These are phyloP conservation scores for Dothideomycetidae sp. DNA, from an alignment of 2,329 filamentous ascomycete genomes.

Conservation along the genomic window DNA sequence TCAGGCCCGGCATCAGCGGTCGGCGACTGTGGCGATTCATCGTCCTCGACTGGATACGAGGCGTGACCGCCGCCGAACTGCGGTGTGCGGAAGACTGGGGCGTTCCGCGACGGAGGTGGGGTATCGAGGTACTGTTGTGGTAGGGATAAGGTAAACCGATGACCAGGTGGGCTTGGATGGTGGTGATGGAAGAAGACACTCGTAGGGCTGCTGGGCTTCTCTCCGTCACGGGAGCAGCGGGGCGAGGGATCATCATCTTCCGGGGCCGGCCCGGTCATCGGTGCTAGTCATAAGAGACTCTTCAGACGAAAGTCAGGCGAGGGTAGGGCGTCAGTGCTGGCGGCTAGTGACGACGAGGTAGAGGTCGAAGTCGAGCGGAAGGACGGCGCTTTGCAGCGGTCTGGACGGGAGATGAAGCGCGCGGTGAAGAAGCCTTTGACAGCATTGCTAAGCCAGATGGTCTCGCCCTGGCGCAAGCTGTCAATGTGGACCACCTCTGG, in stretches of 20 bases:
- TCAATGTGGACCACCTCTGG: slow-evolving; percentile 48
- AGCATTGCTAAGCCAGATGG: slow-evolving; percentile 80
- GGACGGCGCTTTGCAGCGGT: slow-evolving; percentile 9
- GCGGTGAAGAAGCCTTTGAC: slow-evolving; percentile 54
- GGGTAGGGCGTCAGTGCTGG: slow-evolving; percentile 2
- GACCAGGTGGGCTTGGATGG: slow-evolving; percentile 6
- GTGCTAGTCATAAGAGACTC: slow-evolving; percentile 9
- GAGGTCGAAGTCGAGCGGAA: slow-evolving; percentile 9
- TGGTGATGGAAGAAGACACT: slow-evolving; percentile 2
- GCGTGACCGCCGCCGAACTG: no score
- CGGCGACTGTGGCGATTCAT: no score
- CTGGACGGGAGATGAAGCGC: slow-evolving; percentile 12
- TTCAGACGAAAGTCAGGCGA: slow-evolving; percentile 1
- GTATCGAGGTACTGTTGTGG: background rate
- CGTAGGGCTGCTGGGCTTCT: no score
- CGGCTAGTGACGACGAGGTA: slow-evolving; percentile 4
- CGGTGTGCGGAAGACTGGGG: background rate
- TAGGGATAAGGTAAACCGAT: slow-evolving; percentile 7
- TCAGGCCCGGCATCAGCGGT: no score
- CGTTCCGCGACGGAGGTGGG: background rate
- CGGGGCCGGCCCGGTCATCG: slow-evolving; percentile 5
- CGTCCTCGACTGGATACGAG: no score
- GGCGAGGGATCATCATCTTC: slow-evolving; percentile 8
- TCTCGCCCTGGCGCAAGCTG: slow-evolving; percentile 55
- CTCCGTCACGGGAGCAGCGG: slow-evolving; percentile 7